Evolutionary conservation across 73 alveolate genomes (phyloP).

Genomic region (Stentor coeruleus): DNA sequence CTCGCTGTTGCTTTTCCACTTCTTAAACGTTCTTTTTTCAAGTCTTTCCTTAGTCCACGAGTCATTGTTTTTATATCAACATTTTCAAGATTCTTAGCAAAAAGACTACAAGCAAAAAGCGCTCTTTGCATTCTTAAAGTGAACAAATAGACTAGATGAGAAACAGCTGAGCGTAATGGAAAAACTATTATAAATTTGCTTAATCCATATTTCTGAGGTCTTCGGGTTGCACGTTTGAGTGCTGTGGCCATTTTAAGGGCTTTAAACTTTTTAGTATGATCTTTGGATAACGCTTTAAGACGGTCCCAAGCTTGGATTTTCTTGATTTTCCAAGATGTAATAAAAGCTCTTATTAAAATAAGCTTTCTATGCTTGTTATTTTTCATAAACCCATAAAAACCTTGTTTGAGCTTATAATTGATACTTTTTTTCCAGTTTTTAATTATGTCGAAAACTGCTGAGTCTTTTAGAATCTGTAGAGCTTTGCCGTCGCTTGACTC

Average conservation of each 20-base stretch:
- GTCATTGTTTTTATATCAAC: not conserved
- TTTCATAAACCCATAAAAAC: conserved; percentile 1
- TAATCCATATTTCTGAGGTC: not conserved
- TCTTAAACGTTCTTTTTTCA: conserved; percentile 8
- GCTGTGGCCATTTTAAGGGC: conserved; percentile 21
- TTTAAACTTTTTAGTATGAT: not conserved
- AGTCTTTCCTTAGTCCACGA: not conserved
- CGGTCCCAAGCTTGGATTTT: conserved; percentile 2
- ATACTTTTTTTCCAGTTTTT: not conserved
- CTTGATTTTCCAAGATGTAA: not conserved
- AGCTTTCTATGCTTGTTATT: not conserved
- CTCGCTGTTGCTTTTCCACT: not conserved
- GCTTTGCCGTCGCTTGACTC: not conserved
- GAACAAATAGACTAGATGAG: not conserved
- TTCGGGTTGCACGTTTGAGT: not conserved
- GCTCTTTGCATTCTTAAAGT: not conserved
- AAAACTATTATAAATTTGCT: not conserved
- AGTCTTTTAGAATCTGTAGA: not conserved
- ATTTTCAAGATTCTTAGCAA: not conserved
- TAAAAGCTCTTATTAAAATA: not conserved
- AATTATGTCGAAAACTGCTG: not conserved
- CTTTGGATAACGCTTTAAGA: not conserved
- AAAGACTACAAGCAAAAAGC: not conserved
- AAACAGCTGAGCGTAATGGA: not conserved
- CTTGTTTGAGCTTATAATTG: not conserved